Evolutionary conservation across 257 asterid genomes (phyloP), one percentile per base, ranked within the genome.

Genomic region (Sherardia arvensis): DNA sequence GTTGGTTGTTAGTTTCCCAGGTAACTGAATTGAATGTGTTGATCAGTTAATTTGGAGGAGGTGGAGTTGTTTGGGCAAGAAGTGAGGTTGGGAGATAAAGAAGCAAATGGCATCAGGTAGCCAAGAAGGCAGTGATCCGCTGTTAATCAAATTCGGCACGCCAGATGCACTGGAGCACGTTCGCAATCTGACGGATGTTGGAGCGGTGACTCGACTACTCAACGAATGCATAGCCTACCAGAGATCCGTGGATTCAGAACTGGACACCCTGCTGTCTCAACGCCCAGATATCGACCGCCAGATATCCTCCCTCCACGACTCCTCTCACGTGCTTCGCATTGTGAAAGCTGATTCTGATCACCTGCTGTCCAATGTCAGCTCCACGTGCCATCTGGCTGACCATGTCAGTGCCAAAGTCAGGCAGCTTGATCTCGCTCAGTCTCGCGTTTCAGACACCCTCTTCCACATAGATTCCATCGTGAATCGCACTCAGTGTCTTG

Each of bases 191-290:
- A 88, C 97, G 4, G 97, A 86, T 61, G 97, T 88, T 0, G 96
- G 96, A 33, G 85, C 90, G 53, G 82, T 86, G 95, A 88, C 97
- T 18, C 85, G 95, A 43, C 90, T 84, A 74, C 95, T 91, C 74
- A 95, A 92, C 25, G 91, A 89, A 67, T 88, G 95, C 89, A 86
- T 86, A 4, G 97, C 97, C 67, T 89, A 87, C 81, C 98, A 88
- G 69, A 82, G 95, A 5, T 85, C 82, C 71, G 77, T 88, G 36
- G 97, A 86, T 81, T 79, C 83, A 11, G 95, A 86, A 9, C 90
- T 88, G 22, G 98, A 91, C 27, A 74, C 82, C 22, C 67, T 86
- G 36, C 86, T 91, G 8, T 88, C 89, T 25, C 95, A 86, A 68
- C 95, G 93, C 69, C 48, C 86, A 15, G 95, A 91, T 32, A 75